Evolutionary conservation across 2,329 filamentous ascomycete genomes (phyloP), one percentile per base, ranked within the genome.

Genomic region (Diaporthe humulicola): DNA sequence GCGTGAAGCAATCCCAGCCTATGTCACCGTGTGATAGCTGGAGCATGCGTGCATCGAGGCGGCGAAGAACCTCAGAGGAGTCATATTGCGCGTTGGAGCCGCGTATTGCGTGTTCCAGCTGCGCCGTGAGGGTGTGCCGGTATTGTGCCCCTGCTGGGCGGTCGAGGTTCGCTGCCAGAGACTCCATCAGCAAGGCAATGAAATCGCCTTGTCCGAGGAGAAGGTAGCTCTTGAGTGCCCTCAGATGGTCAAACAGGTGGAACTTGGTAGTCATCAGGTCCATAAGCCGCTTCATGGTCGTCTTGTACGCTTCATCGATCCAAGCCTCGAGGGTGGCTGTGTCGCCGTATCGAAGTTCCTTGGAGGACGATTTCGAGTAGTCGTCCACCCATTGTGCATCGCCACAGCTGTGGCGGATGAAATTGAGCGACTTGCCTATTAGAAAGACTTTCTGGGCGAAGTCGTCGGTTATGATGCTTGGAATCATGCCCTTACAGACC

Each of bases 41-140:
- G 54, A 99, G 89, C 96, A 99, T 98, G 76, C 97, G 94, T n/a
- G 97, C 96, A 84, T 99, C 97, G 4, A 99, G 90, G 15, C 97
- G 92, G 7, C 95, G 92, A 38, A 99, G 90, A 7, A 99, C 96
- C 81, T 99, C 97, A 1, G 95, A 91, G 5, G 94, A 94, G 83
- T 99, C 97, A 81, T 95, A 98, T 83, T 99, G 97, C 9, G 97
- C 97, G 82, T 98, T 99, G 15, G 96, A 98, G 75, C 97, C 96
- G 73, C 96, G 94, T 78, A 99, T 98, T 48, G 97, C 97, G 84
- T 99, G 96, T 83, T 99, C 97, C 19, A 99, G 88, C 82, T 99
- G 97, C n/a, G 97, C 97, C 2, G 97, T 99, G 25, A 99, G 89
- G 0, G 96, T 98, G 84, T 99, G 97, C 25, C 97, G 92, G 81